Conservation (phyloP, 768 basidiomycete genomes). For the Auriculariales sp. region DNA sequence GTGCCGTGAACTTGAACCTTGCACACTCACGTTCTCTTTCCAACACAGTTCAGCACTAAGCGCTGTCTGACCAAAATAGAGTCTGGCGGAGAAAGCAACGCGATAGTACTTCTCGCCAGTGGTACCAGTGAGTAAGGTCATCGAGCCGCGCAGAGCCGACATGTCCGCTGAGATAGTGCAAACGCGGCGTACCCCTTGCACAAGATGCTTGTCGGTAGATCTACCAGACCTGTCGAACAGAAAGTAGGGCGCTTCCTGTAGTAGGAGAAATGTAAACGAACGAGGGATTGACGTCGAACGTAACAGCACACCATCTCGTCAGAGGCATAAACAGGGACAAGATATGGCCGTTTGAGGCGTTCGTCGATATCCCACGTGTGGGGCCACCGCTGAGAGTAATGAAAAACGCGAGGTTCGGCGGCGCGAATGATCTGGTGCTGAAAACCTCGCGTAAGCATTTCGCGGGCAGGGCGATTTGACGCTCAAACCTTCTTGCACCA, state of each 20-base stretch:
- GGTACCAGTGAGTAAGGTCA: background rate
- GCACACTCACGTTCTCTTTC: background rate
- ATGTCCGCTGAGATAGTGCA: background rate
- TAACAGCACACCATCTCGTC: background rate
- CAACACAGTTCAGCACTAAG: background rate
- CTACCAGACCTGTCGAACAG: background rate
- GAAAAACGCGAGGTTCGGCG: no score
- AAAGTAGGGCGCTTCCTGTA: background rate
- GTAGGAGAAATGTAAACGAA: background rate
- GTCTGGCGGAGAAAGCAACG: background rate
- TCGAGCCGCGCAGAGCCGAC: background rate
- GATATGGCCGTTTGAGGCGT: background rate
- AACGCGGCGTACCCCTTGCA: background rate
- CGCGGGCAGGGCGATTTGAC: no score
- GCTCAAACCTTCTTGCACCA: no score
- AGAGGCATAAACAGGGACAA: background rate
- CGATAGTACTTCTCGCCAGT: background rate
- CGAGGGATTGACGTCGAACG: background rate
- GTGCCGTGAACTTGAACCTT: no score
- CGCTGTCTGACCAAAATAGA: background rate
- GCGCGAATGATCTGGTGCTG: no score
- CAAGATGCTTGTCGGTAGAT: background rate
- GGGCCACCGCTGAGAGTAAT: no score
- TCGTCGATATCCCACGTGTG: no score
- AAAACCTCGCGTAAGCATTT: no score